Conservation (phyloP, 2,329 filamentous ascomycete genomes). For the Ascochyta viciae-villosae region DNA sequence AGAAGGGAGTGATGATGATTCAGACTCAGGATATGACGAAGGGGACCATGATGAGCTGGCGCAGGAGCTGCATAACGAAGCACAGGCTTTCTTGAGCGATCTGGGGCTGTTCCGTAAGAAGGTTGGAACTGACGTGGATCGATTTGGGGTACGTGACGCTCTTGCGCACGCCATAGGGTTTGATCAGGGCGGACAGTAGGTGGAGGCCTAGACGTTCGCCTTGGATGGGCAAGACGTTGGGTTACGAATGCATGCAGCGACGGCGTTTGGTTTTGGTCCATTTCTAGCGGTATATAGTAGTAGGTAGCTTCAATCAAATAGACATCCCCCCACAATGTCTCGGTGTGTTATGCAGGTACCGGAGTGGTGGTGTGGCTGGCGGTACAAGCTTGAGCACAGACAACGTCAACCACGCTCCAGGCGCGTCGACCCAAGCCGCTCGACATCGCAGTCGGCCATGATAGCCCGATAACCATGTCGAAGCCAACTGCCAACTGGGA, state of each 20-base stretch:
- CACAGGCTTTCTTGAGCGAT: slow-evolving; percentile 83
- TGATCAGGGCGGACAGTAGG: slow-evolving; percentile 13
- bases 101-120: slow-evolving; percentile 82
- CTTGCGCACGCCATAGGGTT: slow-evolving; percentile 23
- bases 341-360: neutral
- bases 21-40: slow-evolving; percentile 65
- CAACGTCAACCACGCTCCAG: slow-evolving; percentile 17
- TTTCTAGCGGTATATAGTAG: slow-evolving; percentile 8
- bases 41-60: slow-evolving; percentile 63
- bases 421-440: slow-evolving; percentile 6
- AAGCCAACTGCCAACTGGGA: slow-evolving; percentile 91
- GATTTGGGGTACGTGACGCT: slow-evolving; percentile 57
- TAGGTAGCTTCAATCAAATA: slow-evolving; percentile 12
- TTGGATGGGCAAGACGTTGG: neutral
- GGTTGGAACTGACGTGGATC: slow-evolving; percentile 78
- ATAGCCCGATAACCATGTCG: slow-evolving; percentile 39
- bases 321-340: neutral
- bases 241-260: slow-evolving; percentile 43
- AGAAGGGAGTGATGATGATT: slow-evolving; percentile 47
- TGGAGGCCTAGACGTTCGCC: too few species aligned
- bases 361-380: slow-evolving; percentile 3
- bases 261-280: slow-evolving; percentile 30
- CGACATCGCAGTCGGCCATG: slow-evolving; percentile 19
- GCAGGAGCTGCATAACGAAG: slow-evolving; percentile 78
- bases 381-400: slow-evolving; percentile 17